Conservation (phyloP, 2,329 filamentous ascomycete species). For the Monosporascus sp. region DNA sequence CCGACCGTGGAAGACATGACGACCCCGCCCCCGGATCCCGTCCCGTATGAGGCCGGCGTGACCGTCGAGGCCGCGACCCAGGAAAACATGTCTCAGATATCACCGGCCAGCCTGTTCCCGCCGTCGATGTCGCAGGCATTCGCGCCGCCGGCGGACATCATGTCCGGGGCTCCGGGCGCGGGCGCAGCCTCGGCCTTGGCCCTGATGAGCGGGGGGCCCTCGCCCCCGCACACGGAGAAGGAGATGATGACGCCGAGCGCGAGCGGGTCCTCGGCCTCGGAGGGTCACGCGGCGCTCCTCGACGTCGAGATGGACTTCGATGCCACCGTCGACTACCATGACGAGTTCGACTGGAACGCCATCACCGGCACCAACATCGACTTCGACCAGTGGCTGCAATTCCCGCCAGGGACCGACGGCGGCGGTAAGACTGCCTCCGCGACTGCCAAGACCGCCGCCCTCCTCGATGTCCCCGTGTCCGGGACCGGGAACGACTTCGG, state of each 20-base stretch:
- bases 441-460: background rate
- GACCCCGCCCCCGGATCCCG: slow-evolving; percentile 51
- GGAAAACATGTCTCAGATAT: slow-evolving; percentile 9
- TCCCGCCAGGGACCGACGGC: slow-evolving; percentile 37
- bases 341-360: slow-evolving; percentile 50
- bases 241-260: slow-evolving; percentile 41
- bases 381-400: slow-evolving; percentile 55
- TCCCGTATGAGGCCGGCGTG: slow-evolving; percentile 30
- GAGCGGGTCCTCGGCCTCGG: slow-evolving; percentile 32
- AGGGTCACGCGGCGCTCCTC: slow-evolving; percentile 33
- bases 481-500: background rate
- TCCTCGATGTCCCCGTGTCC: too few relatives aligned
- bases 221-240: slow-evolving; percentile 39
- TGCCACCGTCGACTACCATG: slow-evolving; percentile 32
- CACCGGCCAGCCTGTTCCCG: slow-evolving; percentile 19
- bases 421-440: slow-evolving; percentile 31
- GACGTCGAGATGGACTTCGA: slow-evolving; percentile 42
- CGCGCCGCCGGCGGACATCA: slow-evolving; percentile 10
- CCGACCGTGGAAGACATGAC: slow-evolving; percentile 22
- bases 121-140: slow-evolving; percentile 8
- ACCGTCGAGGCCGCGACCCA: slow-evolving; percentile 1
- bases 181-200: slow-evolving; percentile 12
- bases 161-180: slow-evolving; percentile 5
- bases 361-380: slow-evolving; percentile 49
- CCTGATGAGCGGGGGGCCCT: slow-evolving; percentile 28